These are phyloP conservation scores for Daldinia eschscholtzii DNA, from an alignment of 2,329 filamentous ascomycete genomes.

Conservation along the genomic window DNA sequence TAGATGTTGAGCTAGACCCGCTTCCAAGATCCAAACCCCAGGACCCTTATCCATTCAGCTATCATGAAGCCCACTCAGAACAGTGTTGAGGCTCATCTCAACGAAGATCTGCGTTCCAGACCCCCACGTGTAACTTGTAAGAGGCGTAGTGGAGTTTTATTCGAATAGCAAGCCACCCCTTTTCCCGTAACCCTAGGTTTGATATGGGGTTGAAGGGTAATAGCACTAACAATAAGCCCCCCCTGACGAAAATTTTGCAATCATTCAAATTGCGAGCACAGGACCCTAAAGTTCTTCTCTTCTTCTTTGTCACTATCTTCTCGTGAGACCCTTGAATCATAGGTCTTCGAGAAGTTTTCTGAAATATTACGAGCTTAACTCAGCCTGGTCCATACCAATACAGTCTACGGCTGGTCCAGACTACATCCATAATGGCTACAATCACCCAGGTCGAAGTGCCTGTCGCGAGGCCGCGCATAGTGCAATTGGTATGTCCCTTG, in stretches of 20 bases:
- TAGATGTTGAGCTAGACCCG: constrained; percentile 19
- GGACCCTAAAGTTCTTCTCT: constrained; percentile 13
- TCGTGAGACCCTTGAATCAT: constrained; percentile 2
- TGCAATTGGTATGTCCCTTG: constrained; percentile 33
- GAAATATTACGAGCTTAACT: constrained; percentile 12
- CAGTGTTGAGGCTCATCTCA: constrained; percentile 42
- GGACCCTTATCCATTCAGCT: constrained; percentile 29
- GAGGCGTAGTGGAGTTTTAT: constrained; percentile 31
- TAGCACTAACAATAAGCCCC: constrained; percentile 29
- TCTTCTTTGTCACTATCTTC: constrained; percentile 3
- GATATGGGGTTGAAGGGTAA: constrained; percentile 25
- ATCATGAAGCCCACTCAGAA: constrained; percentile 14
- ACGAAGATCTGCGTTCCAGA: constrained; percentile 40
- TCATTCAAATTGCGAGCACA: constrained; percentile 27
- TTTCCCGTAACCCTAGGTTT: constrained; percentile 24
- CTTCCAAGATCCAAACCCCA: constrained; percentile 40
- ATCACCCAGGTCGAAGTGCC: constrained; percentile 42
- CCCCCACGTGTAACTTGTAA: constrained; percentile 38
- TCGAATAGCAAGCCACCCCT: constrained; percentile 36
- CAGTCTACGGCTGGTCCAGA: not conserved
- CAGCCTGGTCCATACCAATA: not conserved
- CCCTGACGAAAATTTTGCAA: constrained; percentile 32
- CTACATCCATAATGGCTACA: constrained; percentile 36
- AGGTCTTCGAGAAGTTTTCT: constrained; percentile 3
- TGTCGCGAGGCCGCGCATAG: constrained; percentile 32